Evolutionary conservation across 345 rosid genomes (phyloP), one percentile per base, ranked within the genome.

Genomic region (Microcos paniculata): DNA sequence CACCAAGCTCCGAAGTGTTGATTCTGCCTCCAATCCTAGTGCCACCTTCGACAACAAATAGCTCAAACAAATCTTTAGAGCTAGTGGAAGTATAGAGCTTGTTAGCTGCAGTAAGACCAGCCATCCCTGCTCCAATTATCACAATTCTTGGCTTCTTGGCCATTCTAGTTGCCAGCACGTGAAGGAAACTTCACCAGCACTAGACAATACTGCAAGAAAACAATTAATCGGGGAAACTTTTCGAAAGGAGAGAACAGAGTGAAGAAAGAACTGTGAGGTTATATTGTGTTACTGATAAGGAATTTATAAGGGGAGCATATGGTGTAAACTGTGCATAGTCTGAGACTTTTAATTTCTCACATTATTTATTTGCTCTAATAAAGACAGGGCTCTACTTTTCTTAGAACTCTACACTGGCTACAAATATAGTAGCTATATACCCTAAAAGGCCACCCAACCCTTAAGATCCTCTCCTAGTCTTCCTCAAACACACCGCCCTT

Each of bases 111-210:
- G 98, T 89, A 18, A 96, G 90, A 77, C 97, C 98, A 23, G 99
- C 91, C 99, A 96, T 96, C 85, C 99, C 98, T 4, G 99, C 99
- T 58, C 98, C 99, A 62, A 96, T 81, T 30, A 96, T 93, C 55
- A 93, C 97, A 73, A 96, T 85, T 88, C 88, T 93, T 53, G 96
- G 92, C 90, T 93, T 96, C 87, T 87, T 90, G 31, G 86, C 91
- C 96, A 91, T 93, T 81, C 75, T 82, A 68, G 74, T 73, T 72
- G 28, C 78, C 45, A 43, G 65, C 74, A 43, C 70, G 15, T 19
- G 19, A 12, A 49, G 69, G 21, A 9, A 56, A 64, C 72, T 45
- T 59, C 24, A 52, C 53, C 12, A 49, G 31, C 31, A 77, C 55
- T 61, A 16, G 26, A 61, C 30, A 66, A 43, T 19, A 43, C 19